phyloP scores from a whole-genome alignment of 1,284 basidiomycete species.

The Sanghuangporus weigelae region DNA sequence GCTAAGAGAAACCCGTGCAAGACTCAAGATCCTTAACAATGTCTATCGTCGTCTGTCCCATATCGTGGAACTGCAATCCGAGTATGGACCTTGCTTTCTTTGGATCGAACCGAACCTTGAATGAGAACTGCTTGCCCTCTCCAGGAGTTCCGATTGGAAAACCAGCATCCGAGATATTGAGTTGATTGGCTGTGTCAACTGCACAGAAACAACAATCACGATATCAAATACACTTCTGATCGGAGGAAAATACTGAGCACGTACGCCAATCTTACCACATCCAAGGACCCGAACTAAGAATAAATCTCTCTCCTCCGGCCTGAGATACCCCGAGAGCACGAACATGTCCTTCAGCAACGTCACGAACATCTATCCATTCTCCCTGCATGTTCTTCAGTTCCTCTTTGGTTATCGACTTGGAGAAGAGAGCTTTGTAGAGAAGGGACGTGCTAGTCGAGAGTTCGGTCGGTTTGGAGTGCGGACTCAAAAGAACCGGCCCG shows the following conservation, averaged over 20 bases:
- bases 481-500: not conserved
- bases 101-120: not conserved
- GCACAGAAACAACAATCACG: not conserved
- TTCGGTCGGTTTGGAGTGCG: not conserved
- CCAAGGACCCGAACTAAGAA: slow-evolving; percentile 28
- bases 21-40: slow-evolving; percentile 6
- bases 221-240: not conserved
- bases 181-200: slow-evolving; percentile 11
- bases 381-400: slow-evolving; percentile 23
- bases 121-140: not conserved
- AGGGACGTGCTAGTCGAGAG: not conserved
- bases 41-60: slow-evolving; percentile 2
- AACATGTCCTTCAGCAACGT: slow-evolving; percentile 42
- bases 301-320: slow-evolving; percentile 39
- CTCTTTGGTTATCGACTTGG: slow-evolving; percentile 18
- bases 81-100: slow-evolving; percentile 3
- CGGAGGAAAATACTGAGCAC: slow-evolving; percentile 12
- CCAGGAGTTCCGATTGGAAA: slow-evolving; percentile 11
- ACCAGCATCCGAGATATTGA: slow-evolving; percentile 1
- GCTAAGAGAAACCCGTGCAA: no score
- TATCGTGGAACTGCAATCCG: slow-evolving; percentile 8
- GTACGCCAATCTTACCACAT: slow-evolving; percentile 18
- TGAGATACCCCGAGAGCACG: slow-evolving; percentile 34
- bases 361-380: slow-evolving; percentile 39
- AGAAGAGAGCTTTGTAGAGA: slow-evolving; percentile 7